Evolutionary conservation across 2,329 filamentous ascomycete species (phyloP).

Genomic region (Tolypocladium sp.): DNA sequence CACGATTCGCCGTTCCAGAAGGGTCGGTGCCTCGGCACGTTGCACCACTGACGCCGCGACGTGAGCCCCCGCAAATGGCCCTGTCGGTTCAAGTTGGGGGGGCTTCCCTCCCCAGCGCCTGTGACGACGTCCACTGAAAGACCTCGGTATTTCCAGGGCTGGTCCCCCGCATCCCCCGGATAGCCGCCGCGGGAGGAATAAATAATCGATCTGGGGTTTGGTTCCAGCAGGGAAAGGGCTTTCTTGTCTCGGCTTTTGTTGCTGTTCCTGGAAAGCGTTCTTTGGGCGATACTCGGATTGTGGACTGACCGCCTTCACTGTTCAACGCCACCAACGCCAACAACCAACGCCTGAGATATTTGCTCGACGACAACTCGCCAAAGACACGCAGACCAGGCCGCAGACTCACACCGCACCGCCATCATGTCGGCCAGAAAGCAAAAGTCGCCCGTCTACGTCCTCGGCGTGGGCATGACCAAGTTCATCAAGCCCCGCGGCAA

Average conservation of each 20-base stretch:
- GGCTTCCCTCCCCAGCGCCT: neutral
- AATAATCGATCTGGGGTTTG: neutral
- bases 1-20: neutral
- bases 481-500: conserved; percentile 96
- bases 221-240: neutral
- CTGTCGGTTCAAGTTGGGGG: neutral
- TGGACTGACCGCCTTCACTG: neutral
- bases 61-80: too few species aligned
- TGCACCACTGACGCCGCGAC: neutral
- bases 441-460: conserved; percentile 64
- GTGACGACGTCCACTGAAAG: conserved; percentile 10
- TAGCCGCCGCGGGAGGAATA: neutral
- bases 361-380: too few species aligned
- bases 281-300: neutral
- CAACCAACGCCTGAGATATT: too few species aligned
- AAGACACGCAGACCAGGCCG: too few species aligned
- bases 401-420: conserved; percentile 5
- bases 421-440: conserved; percentile 33
- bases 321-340: neutral
- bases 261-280: neutral
- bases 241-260: neutral
- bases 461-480: conserved; percentile 97
- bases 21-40: neutral
- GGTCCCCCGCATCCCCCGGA: neutral
- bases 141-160: conserved; percentile 16